Conservation (phyloP, 2,329 filamentous ascomycete genomes). For the Colletotrichum simmondsii region DNA sequence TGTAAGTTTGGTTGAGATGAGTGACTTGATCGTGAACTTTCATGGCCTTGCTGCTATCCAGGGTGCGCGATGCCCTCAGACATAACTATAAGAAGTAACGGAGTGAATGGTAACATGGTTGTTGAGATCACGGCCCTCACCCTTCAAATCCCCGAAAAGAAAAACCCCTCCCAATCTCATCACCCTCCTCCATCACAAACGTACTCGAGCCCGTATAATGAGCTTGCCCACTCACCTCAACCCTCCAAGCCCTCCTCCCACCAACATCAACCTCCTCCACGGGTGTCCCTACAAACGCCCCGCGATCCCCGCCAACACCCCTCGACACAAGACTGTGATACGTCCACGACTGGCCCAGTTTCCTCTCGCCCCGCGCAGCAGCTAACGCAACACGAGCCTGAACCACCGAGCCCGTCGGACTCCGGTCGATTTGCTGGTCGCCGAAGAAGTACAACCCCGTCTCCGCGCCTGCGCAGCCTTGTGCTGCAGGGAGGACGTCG, state of each 20-base stretch:
- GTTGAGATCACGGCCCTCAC: not conserved
- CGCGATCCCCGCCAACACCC: not conserved
- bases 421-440: slow-evolving; percentile 52
- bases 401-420: slow-evolving; percentile 18
- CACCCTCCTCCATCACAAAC: slow-evolving; percentile 10
- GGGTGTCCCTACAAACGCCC: slow-evolving; percentile 10
- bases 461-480: slow-evolving; percentile 44
- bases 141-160: not conserved
- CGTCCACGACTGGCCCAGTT: slow-evolving; percentile 4
- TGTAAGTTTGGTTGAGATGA: not conserved
- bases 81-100: not conserved
- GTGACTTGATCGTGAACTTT: too few species aligned
- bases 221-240: slow-evolving; percentile 19
- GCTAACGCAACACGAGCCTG: slow-evolving; percentile 23
- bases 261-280: slow-evolving; percentile 7
- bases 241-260: not conserved
- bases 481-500: slow-evolving; percentile 34
- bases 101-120: not conserved
- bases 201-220: slow-evolving; percentile 23
- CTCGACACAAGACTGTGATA: slow-evolving; percentile 29
- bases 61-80: too few species aligned
- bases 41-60: too few species aligned
- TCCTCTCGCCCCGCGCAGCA: not conserved
- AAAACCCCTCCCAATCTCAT: slow-evolving; percentile 22
- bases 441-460: slow-evolving; percentile 57